A percentile compares a stretch with the other conserved stretches of the same genome.
Conservation (phyloP, 225 moss, liverwort and hornwort species). For the Marchantia polymorpha region DNA sequence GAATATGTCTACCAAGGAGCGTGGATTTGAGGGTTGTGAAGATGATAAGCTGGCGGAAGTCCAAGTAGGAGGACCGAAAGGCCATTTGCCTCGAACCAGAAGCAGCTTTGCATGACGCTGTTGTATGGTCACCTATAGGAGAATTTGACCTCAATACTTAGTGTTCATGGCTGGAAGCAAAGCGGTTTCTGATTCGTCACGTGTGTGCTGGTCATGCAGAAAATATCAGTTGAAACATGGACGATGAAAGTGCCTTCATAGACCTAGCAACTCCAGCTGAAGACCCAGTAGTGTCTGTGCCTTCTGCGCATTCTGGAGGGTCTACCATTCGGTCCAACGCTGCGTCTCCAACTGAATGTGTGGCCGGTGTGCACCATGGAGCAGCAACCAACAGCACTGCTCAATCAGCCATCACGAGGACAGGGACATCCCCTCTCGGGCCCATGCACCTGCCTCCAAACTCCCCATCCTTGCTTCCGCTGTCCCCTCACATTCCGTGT, state of each 20-base stretch:
- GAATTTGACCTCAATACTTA: too few relatives aligned
- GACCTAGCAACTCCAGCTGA: constrained; percentile 16
- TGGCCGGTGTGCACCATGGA: constrained; percentile 18
- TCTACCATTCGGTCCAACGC: constrained; percentile 15
- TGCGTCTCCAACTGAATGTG: constrained; percentile 17
- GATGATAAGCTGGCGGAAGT: neutral
- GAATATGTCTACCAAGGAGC: neutral
- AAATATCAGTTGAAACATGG: constrained; percentile 17
- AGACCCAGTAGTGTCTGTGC: constrained; percentile 7
- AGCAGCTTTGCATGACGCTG: too few relatives aligned
- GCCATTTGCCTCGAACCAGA: too few relatives aligned
- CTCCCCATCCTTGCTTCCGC: constrained; percentile 11
- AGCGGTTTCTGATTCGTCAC: neutral
- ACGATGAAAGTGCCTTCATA: constrained; percentile 12
- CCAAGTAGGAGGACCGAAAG: neutral
- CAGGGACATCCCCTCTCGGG: constrained; percentile 5
- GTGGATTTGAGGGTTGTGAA: neutral
- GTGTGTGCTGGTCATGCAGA: neutral
- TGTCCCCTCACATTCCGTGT: constrained; percentile 10
- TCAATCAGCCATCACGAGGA: neutral
- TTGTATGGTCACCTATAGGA: too few relatives aligned
- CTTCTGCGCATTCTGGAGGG: constrained; percentile 13
- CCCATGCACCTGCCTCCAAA: constrained; percentile 12
- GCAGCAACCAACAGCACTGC: constrained; percentile 15
- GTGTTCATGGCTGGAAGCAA: too few relatives aligned